A percentile compares a stretch with the other conserved stretches of the same genome.
Conservation (phyloP, 1,284 basidiomycete species). For the Melampsora larici-populina region DNA sequence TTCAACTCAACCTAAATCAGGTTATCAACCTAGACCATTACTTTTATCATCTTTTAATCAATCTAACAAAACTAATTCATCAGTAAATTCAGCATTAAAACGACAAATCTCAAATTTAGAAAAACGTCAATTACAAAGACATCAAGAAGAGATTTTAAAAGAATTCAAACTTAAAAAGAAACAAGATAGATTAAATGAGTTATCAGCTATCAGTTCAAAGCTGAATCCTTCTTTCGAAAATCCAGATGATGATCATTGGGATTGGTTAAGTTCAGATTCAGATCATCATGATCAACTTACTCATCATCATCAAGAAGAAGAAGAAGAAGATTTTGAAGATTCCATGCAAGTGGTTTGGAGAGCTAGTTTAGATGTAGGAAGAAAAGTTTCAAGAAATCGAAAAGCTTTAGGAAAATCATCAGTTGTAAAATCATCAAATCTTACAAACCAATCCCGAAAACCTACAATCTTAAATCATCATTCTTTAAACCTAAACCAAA, state of each 20-base stretch:
- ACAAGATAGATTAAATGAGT: not conserved
- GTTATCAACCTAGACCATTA: conserved; percentile 23
- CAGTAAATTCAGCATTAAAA: not conserved
- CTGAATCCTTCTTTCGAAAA: not conserved
- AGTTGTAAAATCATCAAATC: not conserved
- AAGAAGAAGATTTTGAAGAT: conserved; percentile 5
- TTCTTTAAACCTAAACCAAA: not conserved
- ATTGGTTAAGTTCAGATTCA: conserved; percentile 23
- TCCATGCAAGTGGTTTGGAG: conserved; percentile 24
- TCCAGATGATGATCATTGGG: conserved; percentile 23
- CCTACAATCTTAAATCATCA: not conserved
- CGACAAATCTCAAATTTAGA: not conserved
- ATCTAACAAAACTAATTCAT: not conserved
- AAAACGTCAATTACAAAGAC: not conserved
- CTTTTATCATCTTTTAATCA: conserved; percentile 19
- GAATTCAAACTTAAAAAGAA: conserved; percentile 2
- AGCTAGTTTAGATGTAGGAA: conserved; percentile 24
- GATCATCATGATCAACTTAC: not conserved
- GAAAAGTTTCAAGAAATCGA: conserved; percentile 4
- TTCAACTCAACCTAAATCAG: not conserved
- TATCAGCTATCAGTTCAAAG: not conserved
- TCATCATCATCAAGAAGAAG: not conserved
- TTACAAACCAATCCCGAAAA: not conserved
- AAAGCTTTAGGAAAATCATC: conserved; percentile 19
- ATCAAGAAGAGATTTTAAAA: not conserved